Evolutionary conservation across 2,329 filamentous ascomycete species (phyloP), one percentile per base, ranked within the genome.

Genomic region (Didymella exigua): DNA sequence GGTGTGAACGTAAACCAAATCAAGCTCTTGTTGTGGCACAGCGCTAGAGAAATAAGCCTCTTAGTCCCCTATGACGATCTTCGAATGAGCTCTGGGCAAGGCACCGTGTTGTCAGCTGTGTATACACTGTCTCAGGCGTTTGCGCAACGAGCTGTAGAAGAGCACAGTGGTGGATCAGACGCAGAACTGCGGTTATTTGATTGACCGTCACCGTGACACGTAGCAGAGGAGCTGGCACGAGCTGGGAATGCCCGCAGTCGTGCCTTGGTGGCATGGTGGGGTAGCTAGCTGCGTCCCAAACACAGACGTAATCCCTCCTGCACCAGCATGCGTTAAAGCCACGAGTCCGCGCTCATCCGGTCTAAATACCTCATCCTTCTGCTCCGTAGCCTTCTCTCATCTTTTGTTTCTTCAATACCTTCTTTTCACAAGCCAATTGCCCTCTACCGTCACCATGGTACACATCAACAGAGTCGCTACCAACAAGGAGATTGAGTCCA

Each of bases 381-480:
- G 31, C 14, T 50, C 24, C 14, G 27, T 23, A 43, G 49, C 24
- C 33, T 30, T 13, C 18, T 23, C 16, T 4, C 24, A 7, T 34
- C 36, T 33, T 10, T 26, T 16, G 13, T 7, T 24, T 26, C 23
- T 30, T 18, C 5, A 45, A 19, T 37, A 18, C 41, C 29, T 38
- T 27, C 49, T 21, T 34, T 16, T 6, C 27, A 5, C 45, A 19
- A 37, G n/a, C 26, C 21, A 58, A 45, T 42, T 55, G 48, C 46
- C 24, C 26, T 13, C 30, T 23, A 23, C 19, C 34, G 49, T 41
- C 46, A 76, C 34, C 46, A 82, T 82, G 80, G 80, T 82, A 51
- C 80, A 82, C 60, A 75, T 82, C 45, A 72, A 78, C 21, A 67
- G 71, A 49, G 76, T 82, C 49, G 70, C 78, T 6, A 77, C 72